Evolutionary conservation across 208 protist genomes (phyloP).

Genomic region (Trichomonas gallinae): DNA sequence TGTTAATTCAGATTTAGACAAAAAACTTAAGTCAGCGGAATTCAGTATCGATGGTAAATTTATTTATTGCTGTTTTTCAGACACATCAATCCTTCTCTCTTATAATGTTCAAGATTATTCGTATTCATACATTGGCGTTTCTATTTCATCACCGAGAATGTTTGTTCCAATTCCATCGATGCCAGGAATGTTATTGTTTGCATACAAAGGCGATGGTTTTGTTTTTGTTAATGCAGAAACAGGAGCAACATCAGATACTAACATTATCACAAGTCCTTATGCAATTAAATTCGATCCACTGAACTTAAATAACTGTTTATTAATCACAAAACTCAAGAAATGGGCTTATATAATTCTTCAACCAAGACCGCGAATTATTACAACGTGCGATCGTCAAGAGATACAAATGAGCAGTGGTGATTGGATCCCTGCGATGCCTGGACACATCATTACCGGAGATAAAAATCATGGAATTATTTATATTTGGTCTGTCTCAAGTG

Average conservation of each 20-base stretch:
- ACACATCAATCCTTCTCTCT: background rate
- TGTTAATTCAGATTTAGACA: background rate
- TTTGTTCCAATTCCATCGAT: background rate
- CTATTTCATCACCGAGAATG: background rate
- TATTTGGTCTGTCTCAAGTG: background rate
- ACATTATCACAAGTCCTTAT: background rate
- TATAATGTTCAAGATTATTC: background rate
- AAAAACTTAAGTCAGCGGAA: background rate
- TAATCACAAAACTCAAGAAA: background rate
- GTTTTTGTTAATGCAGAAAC: background rate
- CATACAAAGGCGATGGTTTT: background rate
- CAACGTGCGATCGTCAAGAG: background rate
- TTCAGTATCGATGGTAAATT: background rate
- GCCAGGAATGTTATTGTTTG: background rate
- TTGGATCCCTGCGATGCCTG: background rate
- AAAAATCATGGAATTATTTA: background rate
- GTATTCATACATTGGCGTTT: background rate
- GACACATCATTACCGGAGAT: background rate
- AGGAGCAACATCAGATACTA: background rate
- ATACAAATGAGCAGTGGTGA: background rate
- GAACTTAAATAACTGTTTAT: background rate
- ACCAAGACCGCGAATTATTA: background rate
- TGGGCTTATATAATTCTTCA: background rate
- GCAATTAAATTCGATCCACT: slow-evolving; percentile 8
- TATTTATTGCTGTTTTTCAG: background rate